Base-by-base conservation (phyloP, 2,329 filamentous ascomycete genomes). In the Diaporthe destruens region DNA sequence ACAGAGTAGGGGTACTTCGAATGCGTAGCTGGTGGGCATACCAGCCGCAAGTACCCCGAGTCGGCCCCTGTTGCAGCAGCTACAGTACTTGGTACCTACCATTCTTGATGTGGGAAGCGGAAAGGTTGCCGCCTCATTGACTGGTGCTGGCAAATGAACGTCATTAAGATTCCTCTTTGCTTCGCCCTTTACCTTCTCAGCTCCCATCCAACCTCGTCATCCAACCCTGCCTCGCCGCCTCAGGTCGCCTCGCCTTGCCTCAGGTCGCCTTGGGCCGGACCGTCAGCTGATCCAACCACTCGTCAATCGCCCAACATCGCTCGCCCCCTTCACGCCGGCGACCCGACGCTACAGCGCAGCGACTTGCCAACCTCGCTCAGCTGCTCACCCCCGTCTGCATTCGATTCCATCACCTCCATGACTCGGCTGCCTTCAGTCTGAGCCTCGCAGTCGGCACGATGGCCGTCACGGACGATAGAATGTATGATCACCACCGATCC, bases 391-490 rank as follows among this genome's bases (percentile, higher is more conserved):
- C 29, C 61, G 5, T 29, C 29, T 47, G 44, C 61, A 39, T 39
- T 49, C 44, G 44, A 36, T 34, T 34, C 61, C 44, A 65, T 65
- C 61, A 65, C 55, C 72, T 78, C 76, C 74, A 82, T 82, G 79
- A 78, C 75, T 75, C 74, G 59, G 69, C 76, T 76, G 73, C 69
- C 61, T 69, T 76, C 71, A 76, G 71, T 61, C 69, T 75, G 72
- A 71, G 75, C 76, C 77, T 77, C 77, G 77, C 75, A 75, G 29
- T 51, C 69, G 80, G 78, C 78, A 84, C 74, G 76, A 90, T 90
- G 89, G 87, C 87, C 81, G 84, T 87, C 78, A 85, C 84, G 79
- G 84, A 87, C 79, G 85, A 89, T 80, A 84, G 82, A 79, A 81
- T 84, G 87, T 89, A 82, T 75, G 85, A 80, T 67, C 51, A 12